Conservation (phyloP, 345 rosid species). For the Gossypium anomalum region DNA sequence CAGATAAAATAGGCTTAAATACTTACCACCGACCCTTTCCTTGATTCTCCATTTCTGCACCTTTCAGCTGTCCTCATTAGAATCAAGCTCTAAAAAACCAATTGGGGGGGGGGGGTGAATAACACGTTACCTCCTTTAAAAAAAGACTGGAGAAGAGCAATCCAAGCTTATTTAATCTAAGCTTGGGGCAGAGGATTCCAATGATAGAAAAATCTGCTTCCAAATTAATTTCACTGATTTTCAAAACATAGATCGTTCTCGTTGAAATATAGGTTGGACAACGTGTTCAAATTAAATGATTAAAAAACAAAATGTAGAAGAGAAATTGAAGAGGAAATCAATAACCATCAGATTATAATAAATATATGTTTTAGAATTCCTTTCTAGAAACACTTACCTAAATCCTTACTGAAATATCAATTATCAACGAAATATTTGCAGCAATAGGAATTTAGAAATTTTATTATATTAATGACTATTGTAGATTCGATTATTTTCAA, state of each 20-base stretch:
- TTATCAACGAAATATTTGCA: not conserved
- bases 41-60: constrained; percentile 30
- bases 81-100: constrained; percentile 28
- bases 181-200: not conserved
- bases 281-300: not conserved
- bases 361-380: not conserved
- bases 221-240: not conserved
- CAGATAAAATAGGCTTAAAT: not conserved
- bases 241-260: not conserved
- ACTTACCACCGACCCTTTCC: constrained; percentile 33
- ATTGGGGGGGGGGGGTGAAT: not conserved
- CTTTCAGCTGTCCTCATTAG: constrained; percentile 42
- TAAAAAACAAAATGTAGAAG: not conserved
- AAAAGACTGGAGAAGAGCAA: not conserved
- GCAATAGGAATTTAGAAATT: not conserved
- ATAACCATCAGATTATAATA: not conserved
- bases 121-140: not conserved
- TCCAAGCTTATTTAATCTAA: not conserved
- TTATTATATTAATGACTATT: not conserved
- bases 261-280: not conserved
- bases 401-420: not conserved
- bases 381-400: not conserved
- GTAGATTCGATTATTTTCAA: not conserved
- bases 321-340: not conserved
- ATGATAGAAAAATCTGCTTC: not conserved